A percentile compares a stretch with the other conserved stretches of the same genome.
Conservation (phyloP, 306 rosid species). For the Casuarina glauca region DNA sequence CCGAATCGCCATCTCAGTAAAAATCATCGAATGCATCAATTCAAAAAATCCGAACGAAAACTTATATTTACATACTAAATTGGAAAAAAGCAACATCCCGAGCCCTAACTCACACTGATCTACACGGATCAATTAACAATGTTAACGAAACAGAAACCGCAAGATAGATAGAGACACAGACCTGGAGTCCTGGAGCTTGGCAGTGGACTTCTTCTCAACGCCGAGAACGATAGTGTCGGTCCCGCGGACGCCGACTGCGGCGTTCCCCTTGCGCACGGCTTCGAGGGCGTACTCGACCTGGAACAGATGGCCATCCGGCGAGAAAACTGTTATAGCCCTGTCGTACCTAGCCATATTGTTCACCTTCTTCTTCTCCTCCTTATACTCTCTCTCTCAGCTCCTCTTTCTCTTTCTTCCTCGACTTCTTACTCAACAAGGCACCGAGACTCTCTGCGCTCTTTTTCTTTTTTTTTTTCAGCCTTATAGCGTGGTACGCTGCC, state of each 20-base stretch:
- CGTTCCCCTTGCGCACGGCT: conserved; percentile 99
- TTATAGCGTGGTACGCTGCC: no score
- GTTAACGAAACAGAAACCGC: not conserved
- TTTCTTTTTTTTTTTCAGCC: no score
- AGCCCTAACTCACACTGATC: not conserved
- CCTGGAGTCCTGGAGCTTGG: conserved; percentile 97
- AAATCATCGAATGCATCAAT: not conserved
- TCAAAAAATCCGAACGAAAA: not conserved
- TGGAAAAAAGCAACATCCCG: not conserved
- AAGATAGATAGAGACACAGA: conserved; percentile 1
- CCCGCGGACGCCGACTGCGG: conserved; percentile 99
- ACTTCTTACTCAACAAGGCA: not conserved
- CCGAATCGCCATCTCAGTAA: not conserved
- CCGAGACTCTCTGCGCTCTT: not conserved
- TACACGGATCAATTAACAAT: not conserved
- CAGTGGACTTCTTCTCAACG: conserved; percentile 94
- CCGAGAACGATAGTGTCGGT: conserved; percentile 95
- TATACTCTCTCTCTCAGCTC: not conserved
- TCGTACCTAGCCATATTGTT: conserved; percentile 88
- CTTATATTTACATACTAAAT: not conserved
- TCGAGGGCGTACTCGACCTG: conserved; percentile 98
- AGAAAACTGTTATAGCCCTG: conserved; percentile 94
- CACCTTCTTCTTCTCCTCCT: conserved; percentile 10
- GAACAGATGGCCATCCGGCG: conserved; percentile 96
- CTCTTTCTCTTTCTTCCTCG: not conserved